Conservation (phyloP, 2,329 filamentous ascomycete species). For the Ophiostoma pallidulum region DNA sequence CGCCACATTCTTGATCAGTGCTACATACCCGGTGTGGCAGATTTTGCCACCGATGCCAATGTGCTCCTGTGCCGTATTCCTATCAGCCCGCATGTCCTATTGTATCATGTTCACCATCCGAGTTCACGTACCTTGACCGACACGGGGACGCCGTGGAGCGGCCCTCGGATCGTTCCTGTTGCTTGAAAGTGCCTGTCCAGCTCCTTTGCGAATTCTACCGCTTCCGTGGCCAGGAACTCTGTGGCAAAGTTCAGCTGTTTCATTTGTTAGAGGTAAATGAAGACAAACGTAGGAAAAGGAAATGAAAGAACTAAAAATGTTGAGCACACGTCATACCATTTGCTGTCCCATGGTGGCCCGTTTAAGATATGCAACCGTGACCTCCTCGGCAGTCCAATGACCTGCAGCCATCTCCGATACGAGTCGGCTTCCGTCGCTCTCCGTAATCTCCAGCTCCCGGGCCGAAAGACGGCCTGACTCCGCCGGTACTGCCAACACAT, state of each 20-base stretch:
- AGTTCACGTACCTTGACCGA: background rate
- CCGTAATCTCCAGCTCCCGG: constrained; percentile 4
- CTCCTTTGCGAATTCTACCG: constrained; percentile 22
- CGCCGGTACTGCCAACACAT: background rate
- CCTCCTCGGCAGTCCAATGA: constrained; percentile 1
- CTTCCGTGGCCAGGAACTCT: constrained; percentile 26
- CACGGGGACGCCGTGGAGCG: constrained; percentile 34
- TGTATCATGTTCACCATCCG: too few species aligned
- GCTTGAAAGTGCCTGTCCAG: constrained; percentile 24
- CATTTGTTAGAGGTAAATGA: background rate
- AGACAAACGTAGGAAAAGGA: background rate
- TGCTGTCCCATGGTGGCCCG: constrained; percentile 2
- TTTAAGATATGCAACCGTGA: background rate
- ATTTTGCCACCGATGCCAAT: too few species aligned
- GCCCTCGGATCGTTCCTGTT: constrained; percentile 24
- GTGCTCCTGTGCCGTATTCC: too few species aligned
- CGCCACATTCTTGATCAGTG: background rate
- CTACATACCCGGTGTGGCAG: background rate
- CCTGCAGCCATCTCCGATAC: constrained; percentile 2
- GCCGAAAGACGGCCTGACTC: background rate
- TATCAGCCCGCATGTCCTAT: too few species aligned
- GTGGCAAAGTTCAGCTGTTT: constrained; percentile 20
- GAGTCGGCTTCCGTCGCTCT: background rate
- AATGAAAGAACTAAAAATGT: too few species aligned
- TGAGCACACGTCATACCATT: too few species aligned